phyloP scores from a whole-genome alignment of 768 basidiomycete species.

The Rubroboletus pulcherrimus region DNA sequence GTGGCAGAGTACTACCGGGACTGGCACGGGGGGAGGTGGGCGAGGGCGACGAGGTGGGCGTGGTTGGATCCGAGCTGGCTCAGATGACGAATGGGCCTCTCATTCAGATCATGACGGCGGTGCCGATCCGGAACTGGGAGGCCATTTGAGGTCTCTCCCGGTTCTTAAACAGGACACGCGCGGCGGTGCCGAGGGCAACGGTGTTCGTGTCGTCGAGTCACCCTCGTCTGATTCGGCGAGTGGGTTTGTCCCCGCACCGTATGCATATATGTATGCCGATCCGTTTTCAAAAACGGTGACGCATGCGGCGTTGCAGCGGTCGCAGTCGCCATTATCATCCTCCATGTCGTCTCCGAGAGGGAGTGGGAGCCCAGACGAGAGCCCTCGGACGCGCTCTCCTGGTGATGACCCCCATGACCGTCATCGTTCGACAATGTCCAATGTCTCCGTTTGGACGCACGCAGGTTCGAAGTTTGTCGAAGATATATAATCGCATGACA shows the following conservation, averaged over 20 bases:
- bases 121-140: not conserved
- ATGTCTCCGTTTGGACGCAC: conserved; percentile 36
- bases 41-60: conserved; percentile 27
- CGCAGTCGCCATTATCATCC: conserved; percentile 31
- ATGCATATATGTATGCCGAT: conserved; percentile 16
- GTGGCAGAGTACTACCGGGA: conserved; percentile 19
- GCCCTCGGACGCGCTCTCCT: conserved; percentile 1
- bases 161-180: not conserved
- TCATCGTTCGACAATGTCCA: conserved; percentile 24
- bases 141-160: not conserved
- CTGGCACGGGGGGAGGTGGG: not conserved
- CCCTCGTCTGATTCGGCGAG: conserved; percentile 22
- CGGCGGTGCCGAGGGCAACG: not conserved
- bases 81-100: conserved; percentile 46
- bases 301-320: conserved; percentile 9
- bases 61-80: conserved; percentile 52
- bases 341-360: conserved; percentile 20
- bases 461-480: conserved; percentile 52
- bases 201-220: conserved; percentile 22
- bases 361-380: conserved; percentile 16
- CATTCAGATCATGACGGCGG: conserved; percentile 22
- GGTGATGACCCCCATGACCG: conserved; percentile 11
- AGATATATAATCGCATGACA: conserved; percentile 15
- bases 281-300: conserved; percentile 18
- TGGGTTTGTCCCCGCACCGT: conserved; percentile 6